A percentile compares a stretch with the other conserved stretches of the same genome.
phyloP scores from a whole-genome alignment of 176 grass and related monocot species.

The Musa troglodytarum region DNA sequence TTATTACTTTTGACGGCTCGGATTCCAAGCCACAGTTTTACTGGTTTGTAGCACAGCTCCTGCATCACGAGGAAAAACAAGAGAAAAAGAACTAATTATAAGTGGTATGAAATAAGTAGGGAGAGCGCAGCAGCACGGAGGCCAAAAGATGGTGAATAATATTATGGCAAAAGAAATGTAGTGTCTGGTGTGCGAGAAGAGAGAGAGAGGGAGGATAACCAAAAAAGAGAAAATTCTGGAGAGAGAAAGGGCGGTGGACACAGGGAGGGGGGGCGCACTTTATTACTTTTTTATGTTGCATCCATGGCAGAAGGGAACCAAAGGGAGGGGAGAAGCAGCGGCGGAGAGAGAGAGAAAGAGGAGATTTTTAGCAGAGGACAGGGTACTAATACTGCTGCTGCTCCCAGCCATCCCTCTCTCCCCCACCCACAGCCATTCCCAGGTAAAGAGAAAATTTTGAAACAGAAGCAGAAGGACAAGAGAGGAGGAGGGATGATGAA shows the following conservation, averaged over 20 bases:
- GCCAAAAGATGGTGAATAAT: not conserved
- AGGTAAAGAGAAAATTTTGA: not conserved
- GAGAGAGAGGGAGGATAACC: not conserved
- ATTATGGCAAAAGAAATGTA: not conserved
- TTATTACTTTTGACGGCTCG: not conserved
- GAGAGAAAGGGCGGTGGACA: not conserved
- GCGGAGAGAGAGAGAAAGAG: not conserved
- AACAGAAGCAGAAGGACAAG: not conserved
- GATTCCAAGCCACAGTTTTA: not conserved
- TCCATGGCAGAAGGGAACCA: not conserved
- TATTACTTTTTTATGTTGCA: constrained; percentile 5
- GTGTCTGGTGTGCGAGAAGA: not conserved
- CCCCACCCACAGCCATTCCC: not conserved
- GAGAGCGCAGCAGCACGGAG: not conserved
- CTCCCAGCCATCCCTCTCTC: not conserved
- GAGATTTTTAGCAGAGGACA: not conserved
- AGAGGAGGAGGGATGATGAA: not conserved
- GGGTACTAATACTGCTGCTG: not conserved
- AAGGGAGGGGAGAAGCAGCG: not conserved
- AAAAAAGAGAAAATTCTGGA: not conserved
- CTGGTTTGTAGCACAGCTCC: too few relatives aligned
- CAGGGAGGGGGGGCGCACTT: not conserved
- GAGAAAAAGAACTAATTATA: not conserved
- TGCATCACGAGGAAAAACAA: too few relatives aligned
- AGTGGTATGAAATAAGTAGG: not conserved